Evolutionary conservation across 129 eudicot genomes (phyloP).

Genomic region (Ambrosia artemisiifolia): DNA sequence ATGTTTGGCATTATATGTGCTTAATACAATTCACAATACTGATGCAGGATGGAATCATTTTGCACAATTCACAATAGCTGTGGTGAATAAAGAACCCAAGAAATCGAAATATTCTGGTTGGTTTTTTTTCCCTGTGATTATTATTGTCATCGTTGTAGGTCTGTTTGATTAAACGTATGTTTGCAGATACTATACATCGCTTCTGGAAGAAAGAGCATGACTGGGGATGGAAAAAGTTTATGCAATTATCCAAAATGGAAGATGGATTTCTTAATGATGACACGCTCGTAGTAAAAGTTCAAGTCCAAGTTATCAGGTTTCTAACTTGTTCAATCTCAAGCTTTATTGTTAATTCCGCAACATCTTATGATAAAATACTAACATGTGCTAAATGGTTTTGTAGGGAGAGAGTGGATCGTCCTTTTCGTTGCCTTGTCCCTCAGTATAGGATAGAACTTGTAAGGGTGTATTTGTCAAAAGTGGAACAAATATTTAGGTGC

Average conservation of each 20-base stretch:
- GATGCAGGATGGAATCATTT: slow-evolving; percentile 84
- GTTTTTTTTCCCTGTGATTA: slow-evolving; percentile 1
- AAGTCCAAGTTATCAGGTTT: slow-evolving; percentile 96
- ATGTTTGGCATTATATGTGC: not conserved
- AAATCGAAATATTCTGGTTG: slow-evolving; percentile 82
- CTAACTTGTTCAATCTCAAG: not conserved
- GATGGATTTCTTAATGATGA: slow-evolving; percentile 84
- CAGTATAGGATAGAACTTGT: slow-evolving; percentile 73
- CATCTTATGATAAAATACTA: slow-evolving; percentile 4
- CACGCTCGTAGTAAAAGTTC: slow-evolving; percentile 71
- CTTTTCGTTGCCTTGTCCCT: slow-evolving; percentile 78
- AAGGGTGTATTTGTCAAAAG: slow-evolving; percentile 73
- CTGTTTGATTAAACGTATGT: not conserved
- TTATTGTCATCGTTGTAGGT: not conserved
- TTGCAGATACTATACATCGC: slow-evolving; percentile 73
- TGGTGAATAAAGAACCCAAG: slow-evolving; percentile 84
- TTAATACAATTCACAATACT: not conserved
- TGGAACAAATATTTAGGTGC: slow-evolving; percentile 77
- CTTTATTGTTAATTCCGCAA: not conserved
- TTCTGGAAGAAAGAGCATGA: slow-evolving; percentile 58
- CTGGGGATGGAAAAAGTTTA: slow-evolving; percentile 67
- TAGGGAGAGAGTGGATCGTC: slow-evolving; percentile 77
- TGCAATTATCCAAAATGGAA: slow-evolving; percentile 66
- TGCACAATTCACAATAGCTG: slow-evolving; percentile 89
- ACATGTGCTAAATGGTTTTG: slow-evolving; percentile 14